Percentiles rank a stretch among this genome's conserved stretches.
Evolutionary conservation across 148 eudicot genomes (phyloP).

Genomic region (Arbutus unedo): DNA sequence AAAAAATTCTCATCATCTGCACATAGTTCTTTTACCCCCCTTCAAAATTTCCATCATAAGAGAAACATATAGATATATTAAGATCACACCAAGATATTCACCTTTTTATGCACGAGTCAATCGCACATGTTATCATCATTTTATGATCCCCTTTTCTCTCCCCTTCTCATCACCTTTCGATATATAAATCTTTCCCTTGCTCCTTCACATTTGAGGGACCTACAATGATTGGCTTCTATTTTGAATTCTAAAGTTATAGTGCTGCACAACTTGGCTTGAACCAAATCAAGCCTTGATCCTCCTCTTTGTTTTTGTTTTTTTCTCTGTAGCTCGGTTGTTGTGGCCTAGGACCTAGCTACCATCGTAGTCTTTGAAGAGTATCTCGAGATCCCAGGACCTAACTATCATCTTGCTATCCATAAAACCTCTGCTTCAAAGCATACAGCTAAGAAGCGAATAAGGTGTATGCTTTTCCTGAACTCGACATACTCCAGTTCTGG

Average conservation of each 20-base stretch:
- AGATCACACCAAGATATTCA: constrained; percentile 18
- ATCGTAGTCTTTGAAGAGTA: too few species aligned
- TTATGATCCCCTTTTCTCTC: neutral
- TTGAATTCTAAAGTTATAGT: constrained; percentile 11
- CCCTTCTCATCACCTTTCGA: constrained; percentile 11
- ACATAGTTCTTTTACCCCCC: neutral
- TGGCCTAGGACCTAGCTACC: too few species aligned
- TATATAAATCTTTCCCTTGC: constrained; percentile 9
- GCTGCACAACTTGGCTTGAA: constrained; percentile 6
- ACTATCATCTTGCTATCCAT: too few species aligned
- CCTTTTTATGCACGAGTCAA: constrained; percentile 10
- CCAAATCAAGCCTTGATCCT: neutral
- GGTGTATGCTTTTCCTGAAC: too few species aligned
- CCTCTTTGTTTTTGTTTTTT: too few species aligned
- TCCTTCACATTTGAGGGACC: neutral
- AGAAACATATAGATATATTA: neutral
- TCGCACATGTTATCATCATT: constrained; percentile 20
- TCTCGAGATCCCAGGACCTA: too few species aligned
- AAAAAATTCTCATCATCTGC: neutral
- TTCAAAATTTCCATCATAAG: neutral
- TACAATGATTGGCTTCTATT: constrained; percentile 20
- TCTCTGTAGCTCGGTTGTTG: too few species aligned
- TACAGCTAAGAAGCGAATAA: too few species aligned
- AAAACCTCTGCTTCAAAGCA: too few species aligned
- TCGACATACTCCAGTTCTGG: too few species aligned